Evolutionary conservation across 2,329 filamentous ascomycete genomes (phyloP), one percentile per base, ranked within the genome.

Genomic region (Byssoonygena ceratinophila): DNA sequence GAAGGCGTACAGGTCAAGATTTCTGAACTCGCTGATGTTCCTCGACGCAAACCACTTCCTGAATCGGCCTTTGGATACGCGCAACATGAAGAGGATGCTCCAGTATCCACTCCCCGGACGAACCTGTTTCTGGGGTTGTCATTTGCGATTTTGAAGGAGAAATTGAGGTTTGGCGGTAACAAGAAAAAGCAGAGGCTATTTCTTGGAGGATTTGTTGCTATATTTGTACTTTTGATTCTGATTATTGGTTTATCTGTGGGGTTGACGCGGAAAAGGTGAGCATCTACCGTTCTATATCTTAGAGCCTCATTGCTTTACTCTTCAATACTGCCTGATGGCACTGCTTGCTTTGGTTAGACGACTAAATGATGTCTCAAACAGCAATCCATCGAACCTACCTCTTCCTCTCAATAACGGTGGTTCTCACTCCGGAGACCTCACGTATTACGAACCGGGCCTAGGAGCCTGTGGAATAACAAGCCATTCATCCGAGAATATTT

Each of bases 401-500:
- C 69, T 80, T 6, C 77, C 77, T 2, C 70, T 68, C 22, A 73
- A 61, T 37, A 59, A 76, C 52, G 70, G 72, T 9, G 70, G 74
- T 1, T 73, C 75, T 0, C 80, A 78, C 60, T 75, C 70, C 3
- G 84, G 83, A 49, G 82, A 86, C 46, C 65, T 86, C 47, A 87
- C 83, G 0, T 90, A 82, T 69, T 90, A 85, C 65, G 69, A 72
- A 16, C 78, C 83, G 0, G 78, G 67, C 0, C 73, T 87, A 3
- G 85, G 86, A 11, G 81, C 85, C 0, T 91, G 87, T 63, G 86
- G 85, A 4, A 66, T 76, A 29, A 73, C 68, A 1, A 80, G 77
- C 50, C 66, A 63, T 1, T 70, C 74, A 6, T 67, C 64, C 6
- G 82, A 88, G 53, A 62, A 75, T 53, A 78, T 90, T 37, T 82